Conservation (phyloP, 1,284 basidiomycete genomes). For the Marasmius oreades region DNA sequence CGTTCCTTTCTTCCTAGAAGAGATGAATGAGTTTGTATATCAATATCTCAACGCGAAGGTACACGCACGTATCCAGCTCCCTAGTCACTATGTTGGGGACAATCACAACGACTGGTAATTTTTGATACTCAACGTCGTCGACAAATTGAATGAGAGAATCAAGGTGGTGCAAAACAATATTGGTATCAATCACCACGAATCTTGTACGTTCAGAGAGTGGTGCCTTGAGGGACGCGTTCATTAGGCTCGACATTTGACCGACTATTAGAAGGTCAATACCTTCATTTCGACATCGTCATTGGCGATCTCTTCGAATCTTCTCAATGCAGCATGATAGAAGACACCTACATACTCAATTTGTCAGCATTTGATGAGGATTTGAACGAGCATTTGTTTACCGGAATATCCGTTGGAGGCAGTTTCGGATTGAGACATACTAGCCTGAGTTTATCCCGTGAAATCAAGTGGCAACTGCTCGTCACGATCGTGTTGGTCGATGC, state of each 20-base stretch:
- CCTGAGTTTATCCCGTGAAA: too few species aligned
- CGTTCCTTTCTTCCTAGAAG: slow-evolving; percentile 57
- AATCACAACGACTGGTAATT: slow-evolving; percentile 51
- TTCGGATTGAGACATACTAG: too few species aligned
- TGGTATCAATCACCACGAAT: slow-evolving; percentile 68
- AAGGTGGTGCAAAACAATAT: slow-evolving; percentile 64
- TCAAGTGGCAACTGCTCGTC: too few species aligned
- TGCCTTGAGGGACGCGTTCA: slow-evolving; percentile 25
- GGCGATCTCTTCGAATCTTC: slow-evolving; percentile 8
- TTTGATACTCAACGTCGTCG: slow-evolving; percentile 49
- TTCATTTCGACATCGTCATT: slow-evolving; percentile 65
- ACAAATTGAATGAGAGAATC: slow-evolving; percentile 62
- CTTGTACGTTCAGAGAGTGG: slow-evolving; percentile 35
- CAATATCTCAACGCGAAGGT: slow-evolving; percentile 2
- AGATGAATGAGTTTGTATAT: not conserved
- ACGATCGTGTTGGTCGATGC: too few species aligned
- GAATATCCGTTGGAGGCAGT: too few species aligned
- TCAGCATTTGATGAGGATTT: not conserved
- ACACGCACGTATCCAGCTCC: slow-evolving; percentile 66
- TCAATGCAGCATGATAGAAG: slow-evolving; percentile 7
- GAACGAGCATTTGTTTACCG: not conserved
- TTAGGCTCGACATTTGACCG: not conserved
- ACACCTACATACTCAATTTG: not conserved
- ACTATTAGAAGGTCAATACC: slow-evolving; percentile 28
- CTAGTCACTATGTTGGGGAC: slow-evolving; percentile 69